These are phyloP conservation scores for Entomortierella chlamydospora DNA, from an alignment of 192 early-diverging fungal species.

Conservation along the genomic window DNA sequence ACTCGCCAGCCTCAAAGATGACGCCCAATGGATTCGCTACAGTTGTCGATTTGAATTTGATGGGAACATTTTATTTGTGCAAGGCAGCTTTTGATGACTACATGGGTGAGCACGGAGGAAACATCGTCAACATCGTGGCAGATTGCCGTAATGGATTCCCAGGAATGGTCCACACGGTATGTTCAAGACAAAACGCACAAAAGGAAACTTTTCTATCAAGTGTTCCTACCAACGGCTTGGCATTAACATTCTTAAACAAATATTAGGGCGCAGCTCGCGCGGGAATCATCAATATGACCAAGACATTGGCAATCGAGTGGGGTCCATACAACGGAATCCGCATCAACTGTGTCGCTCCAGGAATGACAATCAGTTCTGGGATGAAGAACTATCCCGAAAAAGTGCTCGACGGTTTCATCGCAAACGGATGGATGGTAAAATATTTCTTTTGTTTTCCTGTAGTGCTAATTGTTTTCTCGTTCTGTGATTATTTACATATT, in stretches of 20 bases:
- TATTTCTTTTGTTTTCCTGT: not conserved
- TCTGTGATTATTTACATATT: not conserved
- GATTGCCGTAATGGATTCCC: constrained; percentile 32
- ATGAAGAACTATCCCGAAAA: constrained; percentile 34
- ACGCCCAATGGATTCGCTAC: constrained; percentile 14
- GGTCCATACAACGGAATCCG: constrained; percentile 28
- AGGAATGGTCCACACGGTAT: constrained; percentile 21
- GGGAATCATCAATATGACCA: constrained; percentile 38
- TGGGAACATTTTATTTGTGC: constrained; percentile 21
- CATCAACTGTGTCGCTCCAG: constrained; percentile 31
- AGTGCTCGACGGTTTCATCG: constrained; percentile 2
- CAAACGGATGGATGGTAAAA: constrained; percentile 21
- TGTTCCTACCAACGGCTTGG: no score
- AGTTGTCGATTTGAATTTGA: constrained; percentile 26
- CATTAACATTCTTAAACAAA: not conserved
- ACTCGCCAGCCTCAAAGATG: constrained; percentile 11
- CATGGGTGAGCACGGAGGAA: constrained; percentile 34
- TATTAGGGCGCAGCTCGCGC: constrained; percentile 18
- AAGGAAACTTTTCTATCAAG: not conserved
- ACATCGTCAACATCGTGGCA: constrained; percentile 22
- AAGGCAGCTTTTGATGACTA: constrained; percentile 27
- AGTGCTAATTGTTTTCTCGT: no score
- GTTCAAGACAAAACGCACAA: not conserved
- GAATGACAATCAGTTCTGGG: constrained; percentile 23
- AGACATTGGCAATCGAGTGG: constrained; percentile 35